Evolutionary conservation across 192 early-diverging fungal species (phyloP).

Genomic region (Umbelopsis sp.): DNA sequence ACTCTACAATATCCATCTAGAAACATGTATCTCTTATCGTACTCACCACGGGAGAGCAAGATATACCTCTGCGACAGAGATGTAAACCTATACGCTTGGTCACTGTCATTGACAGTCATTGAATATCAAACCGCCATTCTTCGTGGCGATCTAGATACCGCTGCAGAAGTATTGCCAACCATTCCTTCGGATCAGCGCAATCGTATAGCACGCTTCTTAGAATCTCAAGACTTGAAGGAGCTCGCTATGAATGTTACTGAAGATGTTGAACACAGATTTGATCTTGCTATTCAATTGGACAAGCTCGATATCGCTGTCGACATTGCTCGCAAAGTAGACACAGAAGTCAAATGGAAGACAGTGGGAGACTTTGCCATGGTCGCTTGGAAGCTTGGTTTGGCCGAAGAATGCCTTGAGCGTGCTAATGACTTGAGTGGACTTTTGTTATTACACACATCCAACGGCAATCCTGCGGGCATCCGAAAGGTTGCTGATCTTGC

Average conservation of each 20-base stretch:
- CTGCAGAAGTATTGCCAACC: constrained; percentile 78
- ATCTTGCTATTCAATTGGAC: constrained; percentile 87
- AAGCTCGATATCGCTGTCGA: constrained; percentile 80
- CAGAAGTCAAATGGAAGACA: constrained; percentile 91
- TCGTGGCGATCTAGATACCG: constrained; percentile 87
- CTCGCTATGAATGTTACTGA: constrained; percentile 93
- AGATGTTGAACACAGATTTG: constrained; percentile 95
- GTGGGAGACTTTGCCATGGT: constrained; percentile 89
- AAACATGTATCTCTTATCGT: constrained; percentile 91
- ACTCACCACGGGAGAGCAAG: constrained; percentile 91
- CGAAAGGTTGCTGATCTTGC: constrained; percentile 70
- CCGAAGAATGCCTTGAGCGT: constrained; percentile 85
- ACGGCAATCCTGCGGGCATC: constrained; percentile 81
- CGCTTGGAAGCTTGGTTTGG: constrained; percentile 89
- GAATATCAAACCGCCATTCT: constrained; percentile 99
- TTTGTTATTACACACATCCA: constrained; percentile 88
- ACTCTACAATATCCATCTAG: constrained; percentile 25
- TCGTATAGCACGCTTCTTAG: constrained; percentile 93
- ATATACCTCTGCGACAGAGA: constrained; percentile 94
- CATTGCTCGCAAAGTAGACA: constrained; percentile 85
- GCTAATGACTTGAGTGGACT: constrained; percentile 92
- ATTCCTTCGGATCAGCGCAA: constrained; percentile 88
- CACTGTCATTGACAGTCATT: constrained; percentile 90
- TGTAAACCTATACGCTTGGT: constrained; percentile 85
- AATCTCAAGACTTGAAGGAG: constrained; percentile 89